Evolutionary conservation across 2,329 filamentous ascomycete species (phyloP).

Genomic region (Dactylonectria macrodidyma): DNA sequence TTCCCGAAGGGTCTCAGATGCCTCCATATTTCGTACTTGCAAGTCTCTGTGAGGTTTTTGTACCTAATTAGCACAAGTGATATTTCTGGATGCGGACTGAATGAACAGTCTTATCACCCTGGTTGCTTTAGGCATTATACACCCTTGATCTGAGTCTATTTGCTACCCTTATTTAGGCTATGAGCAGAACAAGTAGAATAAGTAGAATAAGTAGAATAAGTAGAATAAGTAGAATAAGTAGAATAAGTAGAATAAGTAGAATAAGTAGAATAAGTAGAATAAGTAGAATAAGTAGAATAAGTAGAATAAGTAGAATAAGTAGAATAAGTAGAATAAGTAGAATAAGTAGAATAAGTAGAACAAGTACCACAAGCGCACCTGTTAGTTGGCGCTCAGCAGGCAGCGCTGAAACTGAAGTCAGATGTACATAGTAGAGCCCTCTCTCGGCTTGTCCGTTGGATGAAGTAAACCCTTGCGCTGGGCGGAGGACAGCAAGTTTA

Average conservation of each 20-base stretch:
- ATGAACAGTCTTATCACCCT: too few species aligned
- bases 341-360: background rate
- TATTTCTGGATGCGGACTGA: too few species aligned
- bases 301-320: too few species aligned
- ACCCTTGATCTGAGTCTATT: conserved; percentile 1
- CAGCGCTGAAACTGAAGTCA: background rate
- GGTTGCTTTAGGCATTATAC: background rate
- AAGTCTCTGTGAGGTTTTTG: too few species aligned
- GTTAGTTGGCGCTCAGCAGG: background rate
- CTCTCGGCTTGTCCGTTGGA: background rate
- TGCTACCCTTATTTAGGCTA: background rate
- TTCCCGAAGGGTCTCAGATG: background rate
- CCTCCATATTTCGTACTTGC: background rate
- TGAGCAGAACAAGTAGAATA: too few species aligned
- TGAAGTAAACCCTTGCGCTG: background rate
- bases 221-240: too few species aligned
- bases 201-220: too few species aligned
- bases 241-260: too few species aligned
- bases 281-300: background rate
- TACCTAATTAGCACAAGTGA: too few species aligned
- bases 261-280: too few species aligned
- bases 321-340: background rate
- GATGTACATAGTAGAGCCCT: background rate
- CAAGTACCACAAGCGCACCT: background rate
- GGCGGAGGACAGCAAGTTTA: background rate